A percentile compares a stretch with the other conserved stretches of the same genome.
Evolutionary conservation across 192 early-diverging fungal genomes (phyloP).

Genomic region (Coemansia biformis): DNA sequence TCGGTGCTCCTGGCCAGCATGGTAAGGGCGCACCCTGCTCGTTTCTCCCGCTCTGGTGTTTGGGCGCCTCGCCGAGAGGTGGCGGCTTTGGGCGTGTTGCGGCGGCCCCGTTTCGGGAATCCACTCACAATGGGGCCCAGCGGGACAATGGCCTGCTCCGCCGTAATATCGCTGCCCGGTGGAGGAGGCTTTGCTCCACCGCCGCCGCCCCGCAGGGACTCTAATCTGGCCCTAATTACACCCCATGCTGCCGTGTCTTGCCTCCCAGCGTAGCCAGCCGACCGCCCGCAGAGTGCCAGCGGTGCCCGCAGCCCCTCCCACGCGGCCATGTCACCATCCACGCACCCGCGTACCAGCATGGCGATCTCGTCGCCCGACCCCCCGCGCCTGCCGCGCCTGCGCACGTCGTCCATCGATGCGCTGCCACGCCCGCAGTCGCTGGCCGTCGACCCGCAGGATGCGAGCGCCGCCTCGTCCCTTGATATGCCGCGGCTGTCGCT

Average conservation of each 20-base stretch:
- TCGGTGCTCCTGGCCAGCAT: slow-evolving; percentile 33
- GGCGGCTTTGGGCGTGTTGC: too few relatives aligned
- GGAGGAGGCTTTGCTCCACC: too few relatives aligned
- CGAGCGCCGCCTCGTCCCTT: neutral
- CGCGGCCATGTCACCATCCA: slow-evolving; percentile 8
- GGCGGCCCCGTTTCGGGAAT: too few relatives aligned
- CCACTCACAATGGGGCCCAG: too few relatives aligned
- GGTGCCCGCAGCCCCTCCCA: too few relatives aligned
- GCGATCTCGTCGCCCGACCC: slow-evolving; percentile 21
- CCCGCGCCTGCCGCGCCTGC: slow-evolving; percentile 15
- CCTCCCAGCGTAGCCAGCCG: neutral
- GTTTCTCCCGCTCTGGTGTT: neutral
- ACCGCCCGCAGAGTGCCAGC: too few relatives aligned
- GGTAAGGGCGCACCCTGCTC: slow-evolving; percentile 13
- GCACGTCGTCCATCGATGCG: slow-evolving; percentile 25
- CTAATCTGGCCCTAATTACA: too few relatives aligned
- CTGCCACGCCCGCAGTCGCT: slow-evolving; percentile 15
- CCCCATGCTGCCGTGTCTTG: too few relatives aligned
- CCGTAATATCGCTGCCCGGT: too few relatives aligned
- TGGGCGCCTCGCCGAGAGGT: too few relatives aligned
- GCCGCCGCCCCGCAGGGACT: too few relatives aligned
- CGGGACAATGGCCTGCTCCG: too few relatives aligned
- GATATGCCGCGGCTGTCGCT: slow-evolving; percentile 1
- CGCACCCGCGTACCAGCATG: slow-evolving; percentile 22
- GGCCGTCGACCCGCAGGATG: slow-evolving; percentile 1